Base-by-base conservation (phyloP, 345 rosid species). In the Turnera subulata region DNA sequence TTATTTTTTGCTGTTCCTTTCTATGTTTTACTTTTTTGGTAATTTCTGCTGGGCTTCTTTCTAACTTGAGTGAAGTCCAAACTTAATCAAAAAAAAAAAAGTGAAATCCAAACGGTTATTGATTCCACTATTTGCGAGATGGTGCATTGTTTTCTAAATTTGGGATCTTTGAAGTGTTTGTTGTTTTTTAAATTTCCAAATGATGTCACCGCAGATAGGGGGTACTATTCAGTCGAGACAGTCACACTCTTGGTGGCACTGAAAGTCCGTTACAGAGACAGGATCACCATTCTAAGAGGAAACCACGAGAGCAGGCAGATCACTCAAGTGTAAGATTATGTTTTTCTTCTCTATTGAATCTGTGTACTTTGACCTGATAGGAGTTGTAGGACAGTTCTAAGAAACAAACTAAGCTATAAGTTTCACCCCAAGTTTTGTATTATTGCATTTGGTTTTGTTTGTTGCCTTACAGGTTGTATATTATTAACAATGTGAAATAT, bases 301-400 rank as follows among this genome's bases (percentile, higher is more conserved):
- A 93, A 93, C 46, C 99, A 93, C 18, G 99, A 93, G 82, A 93
- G 99, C 80, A 83, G 99, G 64, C 99, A 93, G 79, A 93, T 93
- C 23, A 93, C 99, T 19, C 99, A 93, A 93, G 99, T 93, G 99
- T 93, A 93, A 84, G 96, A 58, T 44, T 33, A 14, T 51, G 23
- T 24, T 58, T 37, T 17, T 19, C 42, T 45, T 52, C 6, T 33
- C 22, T 14, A 38, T 26, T 48, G 13, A 50, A 16, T 15, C 13
- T 11, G 17, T 15, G 16, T 55, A 11, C 40, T 19, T 14, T 50
- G 19, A 26, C 16, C 6, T 22, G 6, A 35, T 46, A 17, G 20
- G 38, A 35, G 25, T 44, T 59, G 24, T 47, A 32, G 37, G 37
- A 18, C 46, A 11, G 55, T 23, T 46, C 25, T 11, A 12, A 14